These are phyloP conservation scores for Candida incommunis DNA, from an alignment of 805 yeast species.

Conservation along the genomic window DNA sequence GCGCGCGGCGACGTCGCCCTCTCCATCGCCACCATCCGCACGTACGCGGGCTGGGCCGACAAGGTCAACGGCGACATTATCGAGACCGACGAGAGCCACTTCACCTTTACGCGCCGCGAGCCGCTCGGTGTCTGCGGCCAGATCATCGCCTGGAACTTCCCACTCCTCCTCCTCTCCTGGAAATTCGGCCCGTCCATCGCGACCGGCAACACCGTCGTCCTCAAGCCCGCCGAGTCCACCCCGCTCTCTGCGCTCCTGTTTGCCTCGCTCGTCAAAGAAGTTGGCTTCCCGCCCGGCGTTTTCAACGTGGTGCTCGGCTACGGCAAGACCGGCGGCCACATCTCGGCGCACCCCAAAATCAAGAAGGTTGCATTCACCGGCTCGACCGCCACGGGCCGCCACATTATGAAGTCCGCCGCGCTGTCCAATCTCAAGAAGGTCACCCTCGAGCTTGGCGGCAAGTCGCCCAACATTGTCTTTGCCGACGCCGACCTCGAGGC, in stretches of 20 bases:
- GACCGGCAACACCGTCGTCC: constrained; percentile 58
- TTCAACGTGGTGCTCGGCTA: constrained; percentile 57
- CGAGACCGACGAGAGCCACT: constrained; percentile 42
- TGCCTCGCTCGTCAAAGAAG: constrained; percentile 42
- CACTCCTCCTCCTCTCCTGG: constrained; percentile 64
- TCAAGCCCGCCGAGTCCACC: constrained; percentile 65
- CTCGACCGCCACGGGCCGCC: constrained; percentile 77
- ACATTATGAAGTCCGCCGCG: constrained; percentile 64
- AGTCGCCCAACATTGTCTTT: constrained; percentile 80
- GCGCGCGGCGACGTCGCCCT: constrained; percentile 39
- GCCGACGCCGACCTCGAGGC: constrained; percentile 70
- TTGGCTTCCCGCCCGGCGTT: constrained; percentile 68
- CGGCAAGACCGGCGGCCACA: constrained; percentile 53
- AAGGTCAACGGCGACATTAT: constrained; percentile 47
- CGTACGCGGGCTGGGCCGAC: constrained; percentile 67
- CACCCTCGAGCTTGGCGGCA: constrained; percentile 91
- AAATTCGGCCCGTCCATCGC: constrained; percentile 74
- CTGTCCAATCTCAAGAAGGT: constrained; percentile 65
- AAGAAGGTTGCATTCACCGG: constrained; percentile 91
- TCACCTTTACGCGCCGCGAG: constrained; percentile 58
- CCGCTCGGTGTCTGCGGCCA: constrained; percentile 55
- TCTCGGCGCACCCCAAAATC: constrained; percentile 49
- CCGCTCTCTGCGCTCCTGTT: constrained; percentile 55
- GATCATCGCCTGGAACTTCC: constrained; percentile 64
- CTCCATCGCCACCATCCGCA: constrained; percentile 40